Conservation (phyloP, 2,329 filamentous ascomycete genomes). For the Chrysoporthe deuterocubensis region DNA sequence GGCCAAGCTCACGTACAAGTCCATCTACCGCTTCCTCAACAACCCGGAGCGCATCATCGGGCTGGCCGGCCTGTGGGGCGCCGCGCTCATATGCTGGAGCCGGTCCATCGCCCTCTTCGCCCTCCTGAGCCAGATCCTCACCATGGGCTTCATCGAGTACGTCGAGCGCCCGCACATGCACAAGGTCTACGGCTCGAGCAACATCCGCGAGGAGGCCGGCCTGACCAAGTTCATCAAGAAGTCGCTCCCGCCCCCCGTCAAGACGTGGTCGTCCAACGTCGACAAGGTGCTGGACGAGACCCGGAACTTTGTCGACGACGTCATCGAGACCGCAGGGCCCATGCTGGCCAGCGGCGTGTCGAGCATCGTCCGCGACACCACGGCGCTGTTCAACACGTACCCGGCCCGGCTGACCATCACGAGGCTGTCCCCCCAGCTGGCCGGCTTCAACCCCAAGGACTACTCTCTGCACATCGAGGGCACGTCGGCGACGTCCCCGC, state of each 20-base stretch:
- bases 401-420: conserved; percentile 85
- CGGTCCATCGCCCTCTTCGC: conserved; percentile 85
- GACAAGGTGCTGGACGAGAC: conserved; percentile 87
- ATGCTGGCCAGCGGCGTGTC: conserved; percentile 86
- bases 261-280: conserved; percentile 82
- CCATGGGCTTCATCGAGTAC: conserved; percentile 85
- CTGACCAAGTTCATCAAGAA: conserved; percentile 89
- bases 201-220: conserved; percentile 83
- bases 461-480: conserved; percentile 80
- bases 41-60: conserved; percentile 95
- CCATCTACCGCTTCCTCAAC: conserved; percentile 97
- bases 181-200: conserved; percentile 82
- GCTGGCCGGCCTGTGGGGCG: conserved; percentile 92
- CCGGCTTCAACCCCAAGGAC: conserved; percentile 76
- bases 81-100: conserved; percentile 91
- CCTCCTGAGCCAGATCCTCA: conserved; percentile 81
- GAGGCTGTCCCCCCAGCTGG: conserved; percentile 76
- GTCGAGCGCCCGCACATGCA: conserved; percentile 98
- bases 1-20: conserved; percentile 89
- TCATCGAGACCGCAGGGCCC: conserved; percentile 82
- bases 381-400: conserved; percentile 85
- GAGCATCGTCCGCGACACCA: conserved; percentile 85
- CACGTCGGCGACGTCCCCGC: conserved; percentile 54
- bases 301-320: conserved; percentile 86
- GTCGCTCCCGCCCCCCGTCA: conserved; percentile 81